Percentiles rank a stretch among this genome's conserved stretches.
Conservation (phyloP, 1,284 basidiomycete species). For the Rhodotorula sp. region DNA sequence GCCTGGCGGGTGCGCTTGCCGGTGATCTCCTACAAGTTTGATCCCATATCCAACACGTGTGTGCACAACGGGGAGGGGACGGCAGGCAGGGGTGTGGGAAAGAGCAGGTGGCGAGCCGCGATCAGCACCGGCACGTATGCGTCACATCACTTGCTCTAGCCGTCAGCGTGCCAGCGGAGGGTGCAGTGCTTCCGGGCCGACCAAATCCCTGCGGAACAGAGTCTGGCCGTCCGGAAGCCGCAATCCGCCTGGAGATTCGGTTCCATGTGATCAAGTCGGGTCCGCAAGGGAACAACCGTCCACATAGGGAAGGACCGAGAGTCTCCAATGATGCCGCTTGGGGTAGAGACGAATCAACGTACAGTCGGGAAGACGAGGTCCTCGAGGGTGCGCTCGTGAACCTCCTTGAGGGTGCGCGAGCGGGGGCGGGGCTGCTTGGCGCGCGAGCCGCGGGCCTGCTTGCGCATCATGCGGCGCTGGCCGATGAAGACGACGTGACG, state of each 20-base stretch:
- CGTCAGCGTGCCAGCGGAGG: constrained; percentile 7
- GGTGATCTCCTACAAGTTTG: constrained; percentile 66
- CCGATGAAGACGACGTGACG: constrained; percentile 98
- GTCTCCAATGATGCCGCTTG: too few species aligned
- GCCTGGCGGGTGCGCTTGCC: constrained; percentile 93
- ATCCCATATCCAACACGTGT: not conserved
- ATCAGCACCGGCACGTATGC: constrained; percentile 30
- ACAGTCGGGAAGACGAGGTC: constrained; percentile 97
- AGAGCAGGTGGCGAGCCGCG: constrained; percentile 33
- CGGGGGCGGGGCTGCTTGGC: constrained; percentile 95
- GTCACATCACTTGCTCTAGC: constrained; percentile 39
- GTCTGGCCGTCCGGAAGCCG: not conserved
- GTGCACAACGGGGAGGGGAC: not conserved
- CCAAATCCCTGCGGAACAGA: not conserved
- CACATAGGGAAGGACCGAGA: not conserved
- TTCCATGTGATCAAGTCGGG: not conserved
- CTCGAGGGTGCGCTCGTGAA: constrained; percentile 97
- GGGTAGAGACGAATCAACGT: constrained; percentile 3
- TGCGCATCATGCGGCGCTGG: constrained; percentile 97
- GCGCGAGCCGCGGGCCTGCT: constrained; percentile 89
- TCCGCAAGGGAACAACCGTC: not conserved
- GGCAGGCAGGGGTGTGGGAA: not conserved
- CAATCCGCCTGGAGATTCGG: not conserved
- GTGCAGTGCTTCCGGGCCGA: not conserved
- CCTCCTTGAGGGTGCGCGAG: constrained; percentile 92